These are phyloP conservation scores for Clavaria fumosa DNA, from an alignment of 768 basidiomycete genomes.

Conservation along the genomic window DNA sequence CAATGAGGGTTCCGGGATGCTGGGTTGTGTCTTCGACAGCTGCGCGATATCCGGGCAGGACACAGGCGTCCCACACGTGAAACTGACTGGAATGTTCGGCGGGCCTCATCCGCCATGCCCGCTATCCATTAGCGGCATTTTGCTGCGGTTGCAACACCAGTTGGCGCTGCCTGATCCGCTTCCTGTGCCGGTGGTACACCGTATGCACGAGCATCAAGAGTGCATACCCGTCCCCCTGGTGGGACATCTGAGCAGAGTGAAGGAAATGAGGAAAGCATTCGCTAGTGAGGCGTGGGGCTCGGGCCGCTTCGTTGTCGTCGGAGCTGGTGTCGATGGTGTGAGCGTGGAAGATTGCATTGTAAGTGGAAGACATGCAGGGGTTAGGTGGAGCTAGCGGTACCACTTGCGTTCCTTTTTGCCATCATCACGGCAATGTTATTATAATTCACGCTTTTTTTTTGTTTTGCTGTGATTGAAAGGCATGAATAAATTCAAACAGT, in stretches of 20 bases:
- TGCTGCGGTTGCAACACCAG: conserved; percentile 24
- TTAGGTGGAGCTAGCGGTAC: conserved; percentile 22
- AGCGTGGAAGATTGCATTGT: conserved; percentile 79
- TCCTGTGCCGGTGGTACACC: conserved; percentile 41
- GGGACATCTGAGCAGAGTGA: conserved; percentile 60
- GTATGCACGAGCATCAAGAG: conserved; percentile 34
- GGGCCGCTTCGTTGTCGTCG: conserved; percentile 45
- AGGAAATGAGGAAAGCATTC: conserved; percentile 40
- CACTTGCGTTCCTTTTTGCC: too few species aligned
- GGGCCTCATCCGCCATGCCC: conserved; percentile 41
- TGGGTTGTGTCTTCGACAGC: conserved; percentile 88
- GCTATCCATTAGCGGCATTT: conserved; percentile 14
- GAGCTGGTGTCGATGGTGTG: conserved; percentile 78
- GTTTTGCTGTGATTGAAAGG: too few species aligned
- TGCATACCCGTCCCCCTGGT: conserved; percentile 72
- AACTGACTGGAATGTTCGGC: conserved; percentile 84
- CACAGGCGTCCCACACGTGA: conserved; percentile 30
- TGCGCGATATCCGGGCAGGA: conserved; percentile 50
- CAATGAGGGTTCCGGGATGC: conserved; percentile 40
- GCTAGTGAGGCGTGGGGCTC: conserved; percentile 25
- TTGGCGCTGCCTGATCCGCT: conserved; percentile 28
- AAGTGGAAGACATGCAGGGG: conserved; percentile 46
- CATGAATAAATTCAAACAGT: too few species aligned
- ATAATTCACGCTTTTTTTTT: too few species aligned
- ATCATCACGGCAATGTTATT: too few species aligned